Conservation (phyloP, 352 stramenopile genomes). For the Phytopythium kandeliae region DNA sequence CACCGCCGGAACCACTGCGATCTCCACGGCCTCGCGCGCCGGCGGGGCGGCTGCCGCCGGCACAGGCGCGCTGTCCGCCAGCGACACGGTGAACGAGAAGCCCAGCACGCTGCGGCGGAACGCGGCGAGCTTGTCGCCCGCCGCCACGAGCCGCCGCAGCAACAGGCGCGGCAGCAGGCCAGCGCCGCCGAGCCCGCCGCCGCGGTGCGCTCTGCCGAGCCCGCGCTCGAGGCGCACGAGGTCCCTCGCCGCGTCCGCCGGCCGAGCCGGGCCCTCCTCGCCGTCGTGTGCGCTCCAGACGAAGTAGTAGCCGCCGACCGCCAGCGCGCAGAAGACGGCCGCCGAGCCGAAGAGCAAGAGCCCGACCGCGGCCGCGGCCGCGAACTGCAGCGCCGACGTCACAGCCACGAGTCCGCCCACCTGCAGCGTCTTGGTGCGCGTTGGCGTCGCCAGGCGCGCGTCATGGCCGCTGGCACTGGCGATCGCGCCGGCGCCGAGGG, state of each 20-base stretch:
- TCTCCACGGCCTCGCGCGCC: conserved; percentile 8
- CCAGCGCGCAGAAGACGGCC: conserved; percentile 28
- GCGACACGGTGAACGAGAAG: conserved; percentile 56
- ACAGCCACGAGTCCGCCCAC: conserved; percentile 31
- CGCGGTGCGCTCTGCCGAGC: conserved; percentile 5
- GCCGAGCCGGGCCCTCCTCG: neutral
- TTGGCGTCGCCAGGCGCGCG: neutral
- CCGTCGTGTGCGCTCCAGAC: conserved; percentile 3
- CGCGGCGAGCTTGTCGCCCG: conserved; percentile 9
- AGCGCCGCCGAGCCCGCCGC: conserved; percentile 1
- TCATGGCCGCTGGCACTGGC: no score
- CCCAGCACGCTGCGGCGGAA: conserved; percentile 42
- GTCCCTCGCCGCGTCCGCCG: neutral
- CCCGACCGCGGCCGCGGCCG: conserved; percentile 14
- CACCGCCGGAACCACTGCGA: conserved; percentile 8
- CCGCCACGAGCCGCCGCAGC: conserved; percentile 5
- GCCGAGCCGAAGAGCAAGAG: conserved; percentile 33
- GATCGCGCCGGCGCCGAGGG: no score
- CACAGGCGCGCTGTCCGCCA: conserved; percentile 30
- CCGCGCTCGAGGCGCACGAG: conserved; percentile 10
- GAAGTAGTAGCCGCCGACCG: conserved; percentile 13
- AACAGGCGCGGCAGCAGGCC: conserved; percentile 1
- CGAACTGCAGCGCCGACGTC: conserved; percentile 25
- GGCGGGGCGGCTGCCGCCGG: conserved; percentile 3
- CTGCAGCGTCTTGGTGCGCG: conserved; percentile 22